Percentiles rank a stretch among this genome's conserved stretches.
Evolutionary conservation across 2,329 filamentous ascomycete genomes (phyloP).

Genomic region (Aspergillus pseudonomiae): DNA sequence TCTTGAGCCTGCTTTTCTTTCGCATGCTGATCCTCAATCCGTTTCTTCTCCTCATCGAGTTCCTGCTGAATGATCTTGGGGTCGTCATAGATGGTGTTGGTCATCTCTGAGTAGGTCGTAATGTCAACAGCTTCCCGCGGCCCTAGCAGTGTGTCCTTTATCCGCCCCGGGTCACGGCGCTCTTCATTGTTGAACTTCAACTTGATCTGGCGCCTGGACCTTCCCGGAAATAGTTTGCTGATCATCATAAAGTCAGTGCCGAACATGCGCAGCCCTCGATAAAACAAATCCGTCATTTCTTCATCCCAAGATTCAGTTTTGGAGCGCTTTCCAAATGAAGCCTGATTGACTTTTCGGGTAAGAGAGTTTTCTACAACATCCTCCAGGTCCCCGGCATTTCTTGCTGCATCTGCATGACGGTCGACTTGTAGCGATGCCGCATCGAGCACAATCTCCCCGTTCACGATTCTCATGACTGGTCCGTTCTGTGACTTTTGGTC

Average conservation of each 20-base stretch:
- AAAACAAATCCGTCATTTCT: conserved; percentile 63
- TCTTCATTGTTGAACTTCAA: conserved; percentile 66
- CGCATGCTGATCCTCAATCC: conserved; percentile 50
- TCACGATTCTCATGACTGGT: conserved; percentile 56
- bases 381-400: conserved; percentile 51
- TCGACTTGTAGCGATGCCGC: conserved; percentile 57
- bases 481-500: conserved; percentile 39
- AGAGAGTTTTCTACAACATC: conserved; percentile 51
- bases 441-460: conserved; percentile 61
- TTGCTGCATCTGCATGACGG: conserved; percentile 55
- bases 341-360: conserved; percentile 50
- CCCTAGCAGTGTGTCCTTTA: conserved; percentile 55
- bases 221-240: conserved; percentile 62
- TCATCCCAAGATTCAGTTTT: conserved; percentile 60
- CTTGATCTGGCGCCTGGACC: conserved; percentile 65
- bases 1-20: conserved; percentile 50
- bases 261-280: conserved; percentile 64
- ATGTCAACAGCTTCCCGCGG: conserved; percentile 49
- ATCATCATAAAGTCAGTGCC: conserved; percentile 69
- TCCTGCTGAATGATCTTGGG: conserved; percentile 43
- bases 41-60: conserved; percentile 49
- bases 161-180: conserved; percentile 54
- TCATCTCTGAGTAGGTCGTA: conserved; percentile 49
- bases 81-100: conserved; percentile 48
- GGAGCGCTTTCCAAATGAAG: conserved; percentile 52